phyloP scores from a whole-genome alignment of 352 stramenopile species.

The Achlya hypogyna region DNA sequence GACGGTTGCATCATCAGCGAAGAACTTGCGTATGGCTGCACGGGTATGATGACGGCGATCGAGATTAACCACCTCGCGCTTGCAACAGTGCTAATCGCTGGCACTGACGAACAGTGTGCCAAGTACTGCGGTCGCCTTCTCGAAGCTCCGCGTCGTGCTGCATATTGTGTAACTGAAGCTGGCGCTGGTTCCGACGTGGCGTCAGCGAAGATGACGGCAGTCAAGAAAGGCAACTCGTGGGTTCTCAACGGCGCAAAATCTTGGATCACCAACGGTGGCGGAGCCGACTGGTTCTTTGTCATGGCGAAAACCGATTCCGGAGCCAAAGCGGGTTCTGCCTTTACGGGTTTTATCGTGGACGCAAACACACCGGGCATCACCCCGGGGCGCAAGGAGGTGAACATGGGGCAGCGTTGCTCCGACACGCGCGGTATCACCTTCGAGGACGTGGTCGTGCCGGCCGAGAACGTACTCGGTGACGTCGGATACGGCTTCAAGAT shows the following conservation, averaged over 20 bases:
- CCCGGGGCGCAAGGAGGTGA: constrained; percentile 85
- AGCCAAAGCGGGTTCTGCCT: constrained; percentile 60
- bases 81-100: constrained; percentile 76
- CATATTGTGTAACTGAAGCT: constrained; percentile 87
- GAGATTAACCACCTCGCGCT: constrained; percentile 80
- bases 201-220: constrained; percentile 81
- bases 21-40: constrained; percentile 86
- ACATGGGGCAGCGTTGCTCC: constrained; percentile 85
- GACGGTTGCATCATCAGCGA: constrained; percentile 83
- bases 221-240: constrained; percentile 91
- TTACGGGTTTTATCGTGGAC: constrained; percentile 87
- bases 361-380: constrained; percentile 78
- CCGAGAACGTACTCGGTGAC: constrained; percentile 83
- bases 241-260: constrained; percentile 90
- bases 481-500: constrained; percentile 88
- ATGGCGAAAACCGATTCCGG: constrained; percentile 81
- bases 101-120: constrained; percentile 66
- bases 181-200: constrained; percentile 84
- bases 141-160: constrained; percentile 71
- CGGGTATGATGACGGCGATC: constrained; percentile 84
- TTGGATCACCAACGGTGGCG: constrained; percentile 90
- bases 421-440: constrained; percentile 87
- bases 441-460: constrained; percentile 82
- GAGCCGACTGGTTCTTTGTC: constrained; percentile 88
- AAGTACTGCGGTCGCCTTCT: constrained; percentile 82